Evolutionary conservation across 805 yeast genomes (phyloP), one percentile per base, ranked within the genome.

Genomic region (Yarrowia hollandica): DNA sequence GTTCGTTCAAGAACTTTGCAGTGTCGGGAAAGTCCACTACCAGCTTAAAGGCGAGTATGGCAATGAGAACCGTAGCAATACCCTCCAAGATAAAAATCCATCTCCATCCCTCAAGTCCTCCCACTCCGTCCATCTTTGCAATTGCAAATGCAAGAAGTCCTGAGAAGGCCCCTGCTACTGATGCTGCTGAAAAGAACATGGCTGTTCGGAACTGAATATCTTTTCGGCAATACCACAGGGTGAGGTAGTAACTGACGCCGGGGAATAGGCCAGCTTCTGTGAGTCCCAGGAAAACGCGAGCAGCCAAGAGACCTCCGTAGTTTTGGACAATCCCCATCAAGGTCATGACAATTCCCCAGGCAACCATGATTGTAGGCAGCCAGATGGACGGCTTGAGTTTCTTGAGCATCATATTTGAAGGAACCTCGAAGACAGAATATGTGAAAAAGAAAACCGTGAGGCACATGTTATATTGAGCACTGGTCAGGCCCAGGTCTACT

Each of bases 1-100:
- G 69, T 16, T 71, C 75, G 14, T 68, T 70, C 34, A 79, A 68
- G 62, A 79, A 81, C 69, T 65, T 72, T 18, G 81, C 78, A 60
- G 80, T 77, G 69, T 83, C 87, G 14, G 87, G 86, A 66, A 75
- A 75, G 62, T 75, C 76, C 7, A 81, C 79, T 23, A 69, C 69
- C 33, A 67, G 68, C 62, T 60, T 75, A 60, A 60, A 74, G 37
- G 64, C 72, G 65, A 56, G 62, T 35, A 60, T 62, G 57, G 71
- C 75, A 22, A 68, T 64, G 6, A 66, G 60, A n/a, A 62, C 67
- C n/a, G 73, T 73, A 52, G 75, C 76, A 11, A 69, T 68, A 31
- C 84, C 82, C 65, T 81, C 84, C 21, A 81, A 72, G 4, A 80
- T 74, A 61, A 73, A 81, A 23, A 81, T 69, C 72, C 79, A 80